Base-by-base conservation (phyloP, 257 asterid species). In the Plantago ovata region DNA sequence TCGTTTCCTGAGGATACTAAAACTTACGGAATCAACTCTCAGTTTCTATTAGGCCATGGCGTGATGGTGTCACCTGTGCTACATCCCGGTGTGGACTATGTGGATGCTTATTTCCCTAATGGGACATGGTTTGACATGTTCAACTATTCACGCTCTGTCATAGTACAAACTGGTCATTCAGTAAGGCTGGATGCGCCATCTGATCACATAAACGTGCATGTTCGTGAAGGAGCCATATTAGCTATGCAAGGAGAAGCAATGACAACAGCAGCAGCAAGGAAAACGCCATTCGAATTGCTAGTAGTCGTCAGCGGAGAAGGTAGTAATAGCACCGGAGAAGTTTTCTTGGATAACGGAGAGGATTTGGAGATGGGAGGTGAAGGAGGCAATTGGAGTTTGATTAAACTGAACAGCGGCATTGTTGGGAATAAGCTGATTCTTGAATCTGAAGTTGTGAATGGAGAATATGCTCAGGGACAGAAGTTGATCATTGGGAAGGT, bases 91-190 rank as follows among this genome's bases (percentile, higher is more conserved):
- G 79, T 70, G 14, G 69, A 58, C 33, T 65, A 81, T 6, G 84
- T 85, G 1, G 50, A 61, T 6, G 91, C 88, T 3, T 81, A 82
- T 50, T 72, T 85, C 32, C 91, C 95, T 0, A 74, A 77, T 0
- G 88, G 88, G 9, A 78, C 69, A 19, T 85, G 95, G 95, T 85
- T 78, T 48, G 78, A 78, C 60, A 76, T 85, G 60, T 80, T 82
- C 59, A 24, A 82, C 79, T 16, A 71, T 60, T 74, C 86, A 15
- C 73, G 56, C 43, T 67, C 77, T 1, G 14, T 82, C 50, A 65
- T 56, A 32, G 14, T 68, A 8, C 55, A 50, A 38, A 18, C 51
- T 13, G 86, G 87, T 50, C 6, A 47, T 3, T 66, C 44, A 23
- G 3, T 78, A 22, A 65, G 58, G 58, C 79, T 85, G 9, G 80